These are phyloP conservation scores for Venturia oleaginea DNA, from an alignment of 2,329 filamentous ascomycete genomes.

Conservation along the genomic window DNA sequence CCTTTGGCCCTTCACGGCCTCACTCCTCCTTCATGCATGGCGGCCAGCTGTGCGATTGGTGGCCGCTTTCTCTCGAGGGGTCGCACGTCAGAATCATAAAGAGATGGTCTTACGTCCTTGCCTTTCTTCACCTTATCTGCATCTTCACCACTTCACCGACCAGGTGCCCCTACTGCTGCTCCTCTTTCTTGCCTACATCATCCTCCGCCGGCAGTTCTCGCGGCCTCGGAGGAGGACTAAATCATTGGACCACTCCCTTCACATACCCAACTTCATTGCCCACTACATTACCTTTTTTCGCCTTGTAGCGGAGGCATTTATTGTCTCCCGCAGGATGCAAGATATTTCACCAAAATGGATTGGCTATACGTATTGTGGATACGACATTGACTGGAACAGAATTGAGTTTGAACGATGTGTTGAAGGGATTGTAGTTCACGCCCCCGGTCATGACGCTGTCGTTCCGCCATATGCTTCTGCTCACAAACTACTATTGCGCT, in stretches of 20 bases:
- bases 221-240: no score
- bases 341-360: neutral
- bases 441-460: neutral
- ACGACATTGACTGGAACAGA: neutral
- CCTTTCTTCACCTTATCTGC: neutral
- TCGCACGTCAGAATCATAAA: neutral
- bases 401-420: neutral
- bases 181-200: no score
- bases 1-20: neutral
- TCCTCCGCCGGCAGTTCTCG: no score
- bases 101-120: neutral
- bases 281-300: neutral
- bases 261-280: no score
- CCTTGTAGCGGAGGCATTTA: neutral
- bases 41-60: neutral
- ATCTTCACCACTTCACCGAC: no score
- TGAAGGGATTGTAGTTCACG: neutral
- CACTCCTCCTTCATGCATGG: neutral
- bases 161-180: no score
- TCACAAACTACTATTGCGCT: neutral
- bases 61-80: neutral
- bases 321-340: neutral
- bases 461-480: neutral
- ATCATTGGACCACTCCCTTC: no score
- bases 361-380: neutral